Base-by-base conservation (phyloP, 2,329 filamentous ascomycete species). In the Talaromyces sp. region DNA sequence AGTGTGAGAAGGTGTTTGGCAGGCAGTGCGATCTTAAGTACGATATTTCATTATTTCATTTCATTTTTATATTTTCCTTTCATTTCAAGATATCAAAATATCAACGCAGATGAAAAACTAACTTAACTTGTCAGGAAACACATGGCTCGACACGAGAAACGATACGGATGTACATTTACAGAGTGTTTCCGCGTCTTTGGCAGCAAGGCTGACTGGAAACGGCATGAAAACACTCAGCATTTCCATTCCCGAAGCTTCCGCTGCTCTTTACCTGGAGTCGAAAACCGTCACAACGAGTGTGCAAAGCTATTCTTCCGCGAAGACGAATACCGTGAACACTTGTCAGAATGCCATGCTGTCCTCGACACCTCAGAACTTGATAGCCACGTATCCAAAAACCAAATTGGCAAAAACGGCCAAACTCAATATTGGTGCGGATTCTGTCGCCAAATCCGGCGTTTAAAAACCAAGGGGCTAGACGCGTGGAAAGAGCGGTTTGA, bases 151-250 rank as follows among this genome's bases (percentile, higher is more conserved):
- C 92, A 97, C 71, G 81, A 84, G 8, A 87, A 86, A 65, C 92
- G 91, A 0, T 96, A 93, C 64, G 87, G 86, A 12, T 97, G 92
- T 73, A 96, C 91, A 0, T 89, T 87, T 64, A 74, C 79, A 9
- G 74, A 77, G 31, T 96, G 92, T 68, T 73, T 75, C 54, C 92
- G 91, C 69, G 79, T 71, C 0, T 96, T 96, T 66, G 92, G 92
- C n/a, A 92, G 89, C 73, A 96, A 96, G 70, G 92, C 91, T 61
- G 92, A 97, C 73, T 97, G 86, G 92, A 96, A 95, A 71, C 85
- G 92, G 1, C 92, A 97, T 68, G 93, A 97, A 69, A 88, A 86
- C 65, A 86, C 84, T 17, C 89, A 93, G 68, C 92, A 96, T 71
- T 85, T 84, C 62, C 84, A 88, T 61, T 73, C 83, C 6, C 88